A percentile compares a stretch with the other conserved stretches of the same genome.
phyloP scores from a whole-genome alignment of 2,329 filamentous ascomycete genomes.

The Sphaerulina vaccinii region DNA sequence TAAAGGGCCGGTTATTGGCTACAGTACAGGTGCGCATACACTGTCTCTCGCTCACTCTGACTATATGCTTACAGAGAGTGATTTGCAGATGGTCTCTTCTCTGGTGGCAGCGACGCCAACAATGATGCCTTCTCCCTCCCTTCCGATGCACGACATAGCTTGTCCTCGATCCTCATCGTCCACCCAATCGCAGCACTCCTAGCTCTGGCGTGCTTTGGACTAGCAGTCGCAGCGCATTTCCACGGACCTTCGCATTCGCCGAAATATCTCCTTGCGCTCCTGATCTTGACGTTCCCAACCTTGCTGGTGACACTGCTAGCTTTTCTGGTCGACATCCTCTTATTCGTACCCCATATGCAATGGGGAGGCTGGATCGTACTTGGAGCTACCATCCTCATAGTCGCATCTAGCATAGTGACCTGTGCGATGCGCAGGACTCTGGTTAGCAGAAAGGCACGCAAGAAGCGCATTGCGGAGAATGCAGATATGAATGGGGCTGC shows the following conservation, averaged over 20 bases:
- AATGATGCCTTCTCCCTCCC: conserved; percentile 57
- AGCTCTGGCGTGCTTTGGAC: conserved; percentile 77
- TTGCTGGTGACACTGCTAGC: conserved; percentile 80
- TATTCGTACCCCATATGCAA: conserved; percentile 89
- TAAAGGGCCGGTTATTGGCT: conserved; percentile 75
- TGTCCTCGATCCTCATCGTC: conserved; percentile 88
- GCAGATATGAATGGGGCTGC: conserved; percentile 96
- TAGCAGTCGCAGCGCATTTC: conserved; percentile 79
- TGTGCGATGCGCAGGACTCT: conserved; percentile 94
- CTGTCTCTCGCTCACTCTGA: neutral
- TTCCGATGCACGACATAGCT: conserved; percentile 63
- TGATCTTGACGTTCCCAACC: conserved; percentile 83
- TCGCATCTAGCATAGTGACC: conserved; percentile 77
- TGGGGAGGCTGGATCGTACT: conserved; percentile 96
- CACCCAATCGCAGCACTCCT: conserved; percentile 88
- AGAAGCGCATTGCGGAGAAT: conserved; percentile 87
- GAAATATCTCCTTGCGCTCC: conserved; percentile 77
- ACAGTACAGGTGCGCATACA: conserved; percentile 67
- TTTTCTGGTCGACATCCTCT: conserved; percentile 87
- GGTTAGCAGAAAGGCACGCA: conserved; percentile 87
- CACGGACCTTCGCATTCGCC: conserved; percentile 87
- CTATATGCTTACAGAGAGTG: conserved; percentile 6
- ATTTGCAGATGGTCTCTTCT: conserved; percentile 49
- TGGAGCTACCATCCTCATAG: conserved; percentile 81
- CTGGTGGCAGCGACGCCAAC: conserved; percentile 34